Base-by-base conservation (phyloP, 306 rosid species). In the Betula pendula region DNA sequence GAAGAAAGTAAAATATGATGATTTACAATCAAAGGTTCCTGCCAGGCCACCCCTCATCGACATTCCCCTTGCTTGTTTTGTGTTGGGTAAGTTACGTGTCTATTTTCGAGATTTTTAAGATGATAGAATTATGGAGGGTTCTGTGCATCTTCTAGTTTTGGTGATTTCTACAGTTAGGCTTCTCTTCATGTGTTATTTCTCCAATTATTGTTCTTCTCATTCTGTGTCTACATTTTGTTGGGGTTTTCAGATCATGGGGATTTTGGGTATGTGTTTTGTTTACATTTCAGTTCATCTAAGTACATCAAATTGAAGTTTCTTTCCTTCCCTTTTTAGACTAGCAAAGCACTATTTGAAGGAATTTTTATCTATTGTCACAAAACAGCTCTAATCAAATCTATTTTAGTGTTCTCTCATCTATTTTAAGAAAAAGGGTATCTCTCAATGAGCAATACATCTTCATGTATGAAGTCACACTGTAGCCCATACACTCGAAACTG, bases 61-160 rank as follows among this genome's bases (percentile, higher is more conserved):
- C 83, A 88, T 95, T 81, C 91, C 95, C 2, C 84, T 95, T 75
- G 97, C 97, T 77, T 85, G 91, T 83, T 95, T 92, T 86, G 71
- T 90, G 75, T 74, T 95, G 86, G 98, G 98, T 92, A 84, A 78
- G 88, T 79, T 80, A 50, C 58, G 56, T 70, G 45, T 73, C 75
- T 67, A 58, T 45, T 58, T 58, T 55, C 56, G 48, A 74, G 40
- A 62, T 2, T 17, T 56, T 51, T n/a, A n/a, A 50, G 33, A 52
- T 27, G 63, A 19, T 29, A 50, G 38, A 35, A 51, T 19, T 11
- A 17, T 38, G 12, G 25, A 62, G 68, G 35, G 48, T 65, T 65
- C 48, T 65, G 19, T 35, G 44, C 70, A 38, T 16, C 47, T 17
- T 12, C 70, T 65, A 33, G 47, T 65, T 65, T 65, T 17, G 70